Evolutionary conservation across 2,329 filamentous ascomycete genomes (phyloP).

Genomic region (Shiraia bambusicola): DNA sequence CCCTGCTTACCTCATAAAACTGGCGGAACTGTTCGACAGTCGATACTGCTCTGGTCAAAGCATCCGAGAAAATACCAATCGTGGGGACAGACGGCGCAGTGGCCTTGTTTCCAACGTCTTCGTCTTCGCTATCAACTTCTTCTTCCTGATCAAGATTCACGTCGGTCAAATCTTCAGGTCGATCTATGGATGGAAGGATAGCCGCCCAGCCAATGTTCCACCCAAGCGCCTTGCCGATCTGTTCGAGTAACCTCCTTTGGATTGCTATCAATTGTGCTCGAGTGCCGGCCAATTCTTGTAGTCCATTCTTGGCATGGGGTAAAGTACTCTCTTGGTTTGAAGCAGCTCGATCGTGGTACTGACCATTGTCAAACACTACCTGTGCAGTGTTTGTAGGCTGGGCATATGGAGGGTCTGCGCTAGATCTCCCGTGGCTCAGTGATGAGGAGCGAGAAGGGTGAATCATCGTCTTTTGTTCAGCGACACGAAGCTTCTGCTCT

Average conservation of each 20-base stretch:
- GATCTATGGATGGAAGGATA: slow-evolving; percentile 27
- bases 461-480: slow-evolving; percentile 70
- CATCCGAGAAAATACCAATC: slow-evolving; percentile 31
- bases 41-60: slow-evolving; percentile 36
- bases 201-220: slow-evolving; percentile 77
- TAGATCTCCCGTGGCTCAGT: slow-evolving; percentile 46
- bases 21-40: slow-evolving; percentile 44
- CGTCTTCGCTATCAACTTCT: slow-evolving; percentile 15
- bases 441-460: slow-evolving; percentile 68
- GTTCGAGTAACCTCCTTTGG: slow-evolving; percentile 76
- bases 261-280: slow-evolving; percentile 80
- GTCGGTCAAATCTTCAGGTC: slow-evolving; percentile 38
- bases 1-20: slow-evolving; percentile 41
- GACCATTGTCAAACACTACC: slow-evolving; percentile 44
- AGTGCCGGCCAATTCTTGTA: slow-evolving; percentile 79
- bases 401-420: slow-evolving; percentile 37
- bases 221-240: slow-evolving; percentile 67
- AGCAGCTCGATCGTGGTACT: slow-evolving; percentile 34
- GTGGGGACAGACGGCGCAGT: slow-evolving; percentile 12
- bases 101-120: slow-evolving; percentile 6
- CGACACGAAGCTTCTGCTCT: slow-evolving; percentile 64
- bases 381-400: slow-evolving; percentile 30
- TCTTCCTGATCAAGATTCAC: slow-evolving; percentile 38
- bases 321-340: slow-evolving; percentile 22
- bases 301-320: slow-evolving; percentile 54